Evolutionary conservation across 306 rosid species (phyloP).

Genomic region (Rosa chinensis): DNA sequence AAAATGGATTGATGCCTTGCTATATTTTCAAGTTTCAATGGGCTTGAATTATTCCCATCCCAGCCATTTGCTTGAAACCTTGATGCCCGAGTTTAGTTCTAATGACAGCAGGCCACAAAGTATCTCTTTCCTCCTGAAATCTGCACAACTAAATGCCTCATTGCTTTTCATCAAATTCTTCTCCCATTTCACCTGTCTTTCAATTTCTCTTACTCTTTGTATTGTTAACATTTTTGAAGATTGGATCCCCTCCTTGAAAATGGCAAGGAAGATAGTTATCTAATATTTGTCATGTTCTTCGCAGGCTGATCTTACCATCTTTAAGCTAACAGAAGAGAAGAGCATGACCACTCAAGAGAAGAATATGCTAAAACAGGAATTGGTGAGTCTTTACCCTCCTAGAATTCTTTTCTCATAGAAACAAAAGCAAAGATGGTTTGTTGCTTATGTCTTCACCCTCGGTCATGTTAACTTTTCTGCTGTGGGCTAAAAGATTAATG

Average conservation of each 20-base stretch:
- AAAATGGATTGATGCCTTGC: background rate
- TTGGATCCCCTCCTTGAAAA: background rate
- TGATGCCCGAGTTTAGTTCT: background rate
- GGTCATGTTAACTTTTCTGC: background rate
- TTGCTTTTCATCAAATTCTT: background rate
- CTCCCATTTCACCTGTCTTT: background rate
- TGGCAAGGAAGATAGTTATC: slow-evolving; percentile 21
- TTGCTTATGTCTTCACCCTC: background rate
- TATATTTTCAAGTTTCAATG: background rate
- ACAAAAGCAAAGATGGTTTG: background rate
- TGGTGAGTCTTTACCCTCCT: slow-evolving; percentile 46
- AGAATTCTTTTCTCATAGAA: background rate
- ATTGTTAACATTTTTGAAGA: background rate
- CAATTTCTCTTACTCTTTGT: slow-evolving; percentile 10
- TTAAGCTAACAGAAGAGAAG: slow-evolving; percentile 63
- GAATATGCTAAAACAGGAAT: slow-evolving; percentile 57
- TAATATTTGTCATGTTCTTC: slow-evolving; percentile 24
- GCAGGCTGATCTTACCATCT: slow-evolving; percentile 70
- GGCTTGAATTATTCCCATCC: background rate
- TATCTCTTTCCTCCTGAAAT: background rate
- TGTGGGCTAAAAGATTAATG: background rate
- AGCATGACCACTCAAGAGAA: slow-evolving; percentile 45
- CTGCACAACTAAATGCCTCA: background rate
- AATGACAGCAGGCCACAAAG: background rate
- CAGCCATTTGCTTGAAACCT: background rate